Evolutionary conservation across 306 rosid species (phyloP), one percentile per base, ranked within the genome.

Genomic region (Sindora glabra): DNA sequence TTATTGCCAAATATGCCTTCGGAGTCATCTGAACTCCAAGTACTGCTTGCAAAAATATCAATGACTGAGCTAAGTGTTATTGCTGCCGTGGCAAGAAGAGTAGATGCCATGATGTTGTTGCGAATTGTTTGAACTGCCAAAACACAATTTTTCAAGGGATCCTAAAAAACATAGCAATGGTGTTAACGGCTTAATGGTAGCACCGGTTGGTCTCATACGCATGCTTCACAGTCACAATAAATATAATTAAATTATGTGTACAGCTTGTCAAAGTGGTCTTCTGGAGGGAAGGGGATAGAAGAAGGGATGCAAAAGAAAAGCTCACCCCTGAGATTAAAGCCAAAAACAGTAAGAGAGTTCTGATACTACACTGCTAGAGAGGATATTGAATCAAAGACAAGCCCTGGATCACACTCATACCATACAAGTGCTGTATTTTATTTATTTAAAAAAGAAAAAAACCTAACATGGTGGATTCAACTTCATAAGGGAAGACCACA

Each of bases 101-200:
- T 80, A 9, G 91, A 84, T 48, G 94, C 94, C 97, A 84, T 90
- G 61, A 90, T 87, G 68, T 84, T 87, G 85, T 90, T 87, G 73
- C 89, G 83, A 33, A 87, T 82, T 8, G 94, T 87, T 66, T 90
- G 97, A 59, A 90, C 68, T 0, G 75, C 74, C 76, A 87, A 79
- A 72, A 84, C 85, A 2, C 97, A 95, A 69, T 90, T 82, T 84
- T 87, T 87, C 84, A 77, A 46, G 3, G 95, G 94, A 68, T 90
- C 89, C 96, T 90, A 90, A 55, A 78, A n/a, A 64, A 68, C 27
- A 58, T 46, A 57, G 47, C 42, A 62, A 56, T 51, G 57, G 32
- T 40, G 12, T 76, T 49, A 30, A 57, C 34, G 61, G 19, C 42
- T 76, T 49, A 30, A 57, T 39, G 61, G 19, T 48, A 49, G 11